Evolutionary conservation across 768 basidiomycete species (phyloP).

Genomic region (Trametes sanguinea): DNA sequence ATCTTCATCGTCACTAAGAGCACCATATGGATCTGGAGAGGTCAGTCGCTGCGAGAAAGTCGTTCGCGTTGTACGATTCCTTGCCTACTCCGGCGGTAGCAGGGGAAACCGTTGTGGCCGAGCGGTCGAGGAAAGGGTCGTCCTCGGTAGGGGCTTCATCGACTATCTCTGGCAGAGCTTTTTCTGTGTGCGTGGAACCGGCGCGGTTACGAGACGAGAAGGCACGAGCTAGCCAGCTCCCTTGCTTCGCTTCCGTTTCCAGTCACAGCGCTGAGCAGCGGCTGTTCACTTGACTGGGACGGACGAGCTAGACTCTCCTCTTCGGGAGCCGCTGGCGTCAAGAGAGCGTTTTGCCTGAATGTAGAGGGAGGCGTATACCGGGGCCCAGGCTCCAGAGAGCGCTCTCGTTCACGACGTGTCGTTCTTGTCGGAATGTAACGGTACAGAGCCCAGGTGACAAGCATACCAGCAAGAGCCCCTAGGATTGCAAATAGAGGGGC

Average conservation of each 20-base stretch:
- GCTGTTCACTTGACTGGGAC: conserved; percentile 1
- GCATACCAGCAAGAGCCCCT: conserved; percentile 29
- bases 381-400: conserved; percentile 31
- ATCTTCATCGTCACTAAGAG: conserved; percentile 30
- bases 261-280: background rate
- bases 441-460: conserved; percentile 26
- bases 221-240: conserved; percentile 23
- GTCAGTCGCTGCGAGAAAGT: conserved; percentile 2
- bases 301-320: conserved; percentile 11
- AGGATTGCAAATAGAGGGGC: conserved; percentile 32
- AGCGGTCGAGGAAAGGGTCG: conserved; percentile 32
- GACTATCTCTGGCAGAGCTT: background rate
- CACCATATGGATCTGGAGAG: conserved; percentile 22
- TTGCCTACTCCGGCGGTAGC: background rate
- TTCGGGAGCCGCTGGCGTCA: background rate
- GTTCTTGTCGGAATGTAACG: conserved; percentile 11
- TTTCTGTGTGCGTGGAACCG: background rate
- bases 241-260: background rate
- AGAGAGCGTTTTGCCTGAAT: background rate
- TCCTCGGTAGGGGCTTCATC: conserved; percentile 21
- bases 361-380: conserved; percentile 27
- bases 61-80: background rate
- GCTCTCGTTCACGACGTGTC: conserved; percentile 3
- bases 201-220: conserved; percentile 7
- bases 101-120: conserved; percentile 2